Evolutionary conservation across 441 rosid genomes (phyloP), one percentile per base, ranked within the genome.

Genomic region (Erysimum pusillum): DNA sequence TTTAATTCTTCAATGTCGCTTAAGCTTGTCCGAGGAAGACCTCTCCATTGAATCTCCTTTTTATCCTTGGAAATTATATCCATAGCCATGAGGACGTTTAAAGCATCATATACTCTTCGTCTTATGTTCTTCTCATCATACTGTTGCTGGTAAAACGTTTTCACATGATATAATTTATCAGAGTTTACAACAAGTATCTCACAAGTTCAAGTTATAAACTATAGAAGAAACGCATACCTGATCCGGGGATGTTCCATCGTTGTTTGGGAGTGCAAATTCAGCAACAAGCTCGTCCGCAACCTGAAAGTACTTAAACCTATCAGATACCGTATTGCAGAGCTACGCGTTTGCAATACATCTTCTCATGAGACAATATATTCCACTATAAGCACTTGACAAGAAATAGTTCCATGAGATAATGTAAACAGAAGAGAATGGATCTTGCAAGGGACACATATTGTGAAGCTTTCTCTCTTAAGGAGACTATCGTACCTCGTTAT

Each of bases 61-160:
- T 96, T 96, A 87, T 96, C 98, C 76, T 96, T 96, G n/a, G 99
- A 90, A 73, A 96, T 90, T 53, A 96, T 96, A 88, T 96, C 98
- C 91, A 96, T 90, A n/a, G 99, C 99, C 99, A 96, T 96, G 70
- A 96, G 97, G 34, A 96, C 99, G 83, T 96, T 96, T 59, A 96
- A 79, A 25, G 99, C 99, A 86, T 96, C 99, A 80, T 96, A 96
- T 46, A 96, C 99, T 85, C 99, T 89, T 79, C 99, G 79, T 71
- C 99, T 82, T 67, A 96, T 96, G 88, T 96, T 96, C 82, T 96
- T 96, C 87, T 96, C 99, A 49, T 96, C 99, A 80, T 90, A 96
- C 39, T 93, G 99, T 86, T 89, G 97, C 97, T 93, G 96, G 67
- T 69, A 68, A 63, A 51, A 51, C 22, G 41, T 8, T 42, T 42